phyloP scores from a whole-genome alignment of 441 rosid species.

The Brassica balearica region DNA sequence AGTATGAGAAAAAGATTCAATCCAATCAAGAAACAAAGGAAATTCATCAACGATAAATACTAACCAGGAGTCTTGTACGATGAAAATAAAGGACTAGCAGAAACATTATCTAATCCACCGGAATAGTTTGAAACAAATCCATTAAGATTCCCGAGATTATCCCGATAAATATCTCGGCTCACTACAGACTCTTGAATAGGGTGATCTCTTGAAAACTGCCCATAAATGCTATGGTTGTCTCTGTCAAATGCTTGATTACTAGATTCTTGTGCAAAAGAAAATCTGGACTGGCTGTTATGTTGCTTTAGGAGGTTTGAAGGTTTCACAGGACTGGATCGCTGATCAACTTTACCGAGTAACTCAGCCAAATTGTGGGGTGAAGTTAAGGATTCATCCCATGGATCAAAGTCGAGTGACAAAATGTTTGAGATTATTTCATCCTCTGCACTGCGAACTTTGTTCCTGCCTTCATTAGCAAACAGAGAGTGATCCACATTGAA shows the following conservation, averaged over 20 bases:
- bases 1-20: conserved; percentile 8
- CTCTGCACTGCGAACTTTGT: conserved; percentile 2
- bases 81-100: conserved; percentile 51
- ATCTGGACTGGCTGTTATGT: conserved; percentile 3
- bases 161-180: neutral
- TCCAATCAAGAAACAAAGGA: conserved; percentile 3
- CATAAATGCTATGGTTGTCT: neutral
- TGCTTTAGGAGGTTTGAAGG: neutral
- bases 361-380: conserved; percentile 4
- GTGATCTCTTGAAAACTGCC: conserved; percentile 3
- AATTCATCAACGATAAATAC: conserved; percentile 38
- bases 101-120: conserved; percentile 35
- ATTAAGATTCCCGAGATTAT: neutral
- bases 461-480: conserved; percentile 5
- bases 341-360: neutral
- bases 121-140: conserved; percentile 4
- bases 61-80: conserved; percentile 67
- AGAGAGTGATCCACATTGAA: neutral
- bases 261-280: conserved; percentile 11
- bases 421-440: conserved; percentile 1
- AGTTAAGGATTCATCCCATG: conserved; percentile 3
- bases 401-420: conserved; percentile 1
- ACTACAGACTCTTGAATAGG: neutral
- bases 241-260: conserved; percentile 1
- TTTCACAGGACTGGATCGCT: neutral